These are phyloP conservation scores for Xylariomycetidae sp. DNA, from an alignment of 2,329 filamentous ascomycete genomes.

Conservation along the genomic window DNA sequence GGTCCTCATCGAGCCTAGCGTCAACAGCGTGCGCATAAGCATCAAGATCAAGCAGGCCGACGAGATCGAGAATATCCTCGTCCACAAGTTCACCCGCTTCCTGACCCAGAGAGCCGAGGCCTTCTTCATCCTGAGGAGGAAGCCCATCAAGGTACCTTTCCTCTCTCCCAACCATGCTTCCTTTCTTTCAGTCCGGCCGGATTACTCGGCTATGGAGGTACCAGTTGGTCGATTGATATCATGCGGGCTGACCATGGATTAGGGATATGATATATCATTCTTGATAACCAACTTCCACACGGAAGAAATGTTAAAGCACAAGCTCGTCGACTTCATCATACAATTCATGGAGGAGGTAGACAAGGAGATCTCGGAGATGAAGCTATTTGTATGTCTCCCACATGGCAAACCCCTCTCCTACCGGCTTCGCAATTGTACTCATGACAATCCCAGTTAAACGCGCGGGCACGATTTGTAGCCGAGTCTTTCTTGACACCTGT, in stretches of 20 bases:
- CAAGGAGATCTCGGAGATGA: conserved; percentile 99
- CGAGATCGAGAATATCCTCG: conserved; percentile 95
- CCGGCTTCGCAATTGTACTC: no score
- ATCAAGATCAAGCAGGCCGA: conserved; percentile 99
- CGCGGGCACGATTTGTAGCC: conserved; percentile 92
- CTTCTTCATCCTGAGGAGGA: conserved; percentile 93
- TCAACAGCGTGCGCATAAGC: conserved; percentile 95
- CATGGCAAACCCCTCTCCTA: neutral
- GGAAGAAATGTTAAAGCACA: conserved; percentile 98
- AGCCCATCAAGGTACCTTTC: conserved; percentile 89
- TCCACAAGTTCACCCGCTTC: conserved; percentile 98
- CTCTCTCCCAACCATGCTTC: no score
- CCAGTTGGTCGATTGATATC: no score
- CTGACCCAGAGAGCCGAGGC: conserved; percentile 92
- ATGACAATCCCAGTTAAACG: conserved; percentile 69
- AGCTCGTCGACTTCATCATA: conserved; percentile 98
- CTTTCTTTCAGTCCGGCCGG: no score
- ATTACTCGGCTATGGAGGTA: no score
- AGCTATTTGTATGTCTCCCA: conserved; percentile 79
- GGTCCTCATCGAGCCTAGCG: conserved; percentile 90
- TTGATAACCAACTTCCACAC: conserved; percentile 98
- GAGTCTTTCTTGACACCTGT: conserved; percentile 97
- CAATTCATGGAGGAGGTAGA: conserved; percentile 99
- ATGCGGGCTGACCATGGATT: conserved; percentile 29
- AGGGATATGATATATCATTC: conserved; percentile 98